A percentile compares a stretch with the other conserved stretches of the same genome.
phyloP scores from a whole-genome alignment of 805 yeast genomes.

The Tetrapisispora taiwanensis region DNA sequence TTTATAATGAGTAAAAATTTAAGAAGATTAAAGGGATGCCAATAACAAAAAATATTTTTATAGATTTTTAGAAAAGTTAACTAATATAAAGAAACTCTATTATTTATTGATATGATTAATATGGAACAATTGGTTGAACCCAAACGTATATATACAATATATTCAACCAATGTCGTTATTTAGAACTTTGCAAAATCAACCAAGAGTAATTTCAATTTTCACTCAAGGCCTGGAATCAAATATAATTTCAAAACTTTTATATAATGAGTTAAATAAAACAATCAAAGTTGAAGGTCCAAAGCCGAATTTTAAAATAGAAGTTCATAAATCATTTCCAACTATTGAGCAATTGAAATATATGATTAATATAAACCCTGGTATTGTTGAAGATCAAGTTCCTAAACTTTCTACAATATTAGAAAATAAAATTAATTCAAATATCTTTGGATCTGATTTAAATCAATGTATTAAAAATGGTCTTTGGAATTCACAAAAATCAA shows the following conservation, averaged over 20 bases:
- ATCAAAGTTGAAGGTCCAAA: conserved; percentile 7
- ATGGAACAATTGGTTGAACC: no score
- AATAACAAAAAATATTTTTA: no score
- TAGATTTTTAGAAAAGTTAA: no score
- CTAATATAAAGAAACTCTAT: no score
- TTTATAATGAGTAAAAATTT: no score
- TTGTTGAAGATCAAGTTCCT: conserved; percentile 14
- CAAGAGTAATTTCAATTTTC: conserved; percentile 40
- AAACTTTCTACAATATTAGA: conserved; percentile 9
- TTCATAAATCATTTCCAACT: conserved; percentile 21
- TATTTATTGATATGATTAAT: no score
- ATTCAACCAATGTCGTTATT: conserved; percentile 31
- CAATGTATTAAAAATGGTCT: conserved; percentile 12
- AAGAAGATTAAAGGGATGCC: no score
- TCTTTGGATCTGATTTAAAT: conserved; percentile 17
- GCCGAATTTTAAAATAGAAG: conserved; percentile 14
- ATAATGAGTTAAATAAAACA: conserved; percentile 6
- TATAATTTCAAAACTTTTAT: conserved; percentile 16
- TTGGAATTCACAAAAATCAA: conserved; percentile 18
- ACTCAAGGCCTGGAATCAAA: conserved; percentile 17
- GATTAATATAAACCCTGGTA: conserved; percentile 9
- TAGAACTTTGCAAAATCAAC: conserved; percentile 35
- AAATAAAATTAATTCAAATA: conserved; percentile 8
- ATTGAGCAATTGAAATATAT: conserved; percentile 24
- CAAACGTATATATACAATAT: no score